Base-by-base conservation (phyloP, 2,329 filamentous ascomycete genomes). In the Macrophomina phaseolina region DNA sequence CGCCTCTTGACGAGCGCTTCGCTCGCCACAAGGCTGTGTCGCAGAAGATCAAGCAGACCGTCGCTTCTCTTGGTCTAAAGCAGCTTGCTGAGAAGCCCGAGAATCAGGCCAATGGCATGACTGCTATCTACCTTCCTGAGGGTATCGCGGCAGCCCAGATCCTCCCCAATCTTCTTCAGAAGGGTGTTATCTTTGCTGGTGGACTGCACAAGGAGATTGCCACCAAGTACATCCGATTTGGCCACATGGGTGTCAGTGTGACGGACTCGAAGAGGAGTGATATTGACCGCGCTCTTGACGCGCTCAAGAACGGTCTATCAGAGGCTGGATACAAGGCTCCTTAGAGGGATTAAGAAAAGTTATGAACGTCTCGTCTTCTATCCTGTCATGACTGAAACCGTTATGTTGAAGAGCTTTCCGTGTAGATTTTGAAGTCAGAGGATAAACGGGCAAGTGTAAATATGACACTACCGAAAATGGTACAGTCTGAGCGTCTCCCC, bases 91-190 rank as follows among this genome's bases (percentile, higher is more conserved):
- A 87, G 42, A 91, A 94, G 78, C 90, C 91, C 0, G 93, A 94
- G 74, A 91, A 97, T 80, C 94, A 98, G 82, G 93, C 95, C 49
- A 94, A 97, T 79, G 93, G 92, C 74, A 99, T 99, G 95, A 99
- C 95, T 3, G 94, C 95, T 67, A 95, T 99, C 72, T 97, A 95
- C 80, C 86, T 99, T 65, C 95, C 95, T 1, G 92, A 98, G 69
- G 90, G 86, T 48, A 82, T 98, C 64, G 89, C 90, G 72, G 90
- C 91, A 36, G 86, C 93, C 2, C 92, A 97, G 71, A 84, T 99
- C 40, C 85, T 99, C 64, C 94, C 95, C 12, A 93, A 89, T 76
- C 83, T 99, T 69, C 80, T 92, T 69, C 92, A 91, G 82, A 94
- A 91, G 80, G 93, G 93, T 36, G 91, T 99, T 48, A 88, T 99